Evolutionary conservation across 345 rosid species (phyloP), one percentile per base, ranked within the genome.

Genomic region (Corchorus capsularis): DNA sequence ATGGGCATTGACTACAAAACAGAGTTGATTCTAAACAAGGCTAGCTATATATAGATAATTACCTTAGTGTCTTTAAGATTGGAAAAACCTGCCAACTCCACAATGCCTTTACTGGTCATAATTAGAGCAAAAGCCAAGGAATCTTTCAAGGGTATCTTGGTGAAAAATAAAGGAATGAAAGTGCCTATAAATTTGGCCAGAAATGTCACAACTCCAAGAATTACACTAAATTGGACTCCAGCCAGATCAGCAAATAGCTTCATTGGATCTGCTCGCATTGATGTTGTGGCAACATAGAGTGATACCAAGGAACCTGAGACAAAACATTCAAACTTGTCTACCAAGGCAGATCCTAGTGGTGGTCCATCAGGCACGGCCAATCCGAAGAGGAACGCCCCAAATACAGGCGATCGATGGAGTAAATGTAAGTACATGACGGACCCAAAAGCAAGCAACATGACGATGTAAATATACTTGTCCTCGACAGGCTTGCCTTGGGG

Each of bases 341-440:
- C 6, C 45, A 88, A 61, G 0, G 84, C 86, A 1, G 89, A 78
- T n/a, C 91, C 89, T 55, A 88, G 22, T 2, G 89, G 91, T 0
- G 91, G 91, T 0, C 91, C 91, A 15, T 83, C 84, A 0, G 91
- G 91, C 6, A 88, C 84, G 2, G 79, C 84, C 0, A 86, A 55
- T 20, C 91, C 89, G 13, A 86, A 61, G 10, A 83, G 63, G 41
- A 81, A 80, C 22, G 88, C 85, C 56, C 89, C 91, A 32, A 84
- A 65, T 15, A 85, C 47, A 1, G 81, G 56, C 74, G 82, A 72
- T 35, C 80, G 85, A 5, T 81, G 69, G 70, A 76, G 64, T 57
- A 77, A 46, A 56, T 84, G 69, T 10, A 84, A 47, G 20, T 74
- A 75, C 0, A 82, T 5, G 20, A 80, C 75, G 59, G 78, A 78